phyloP scores from a whole-genome alignment of 1,139 yeast species.

The Candida tropicalis region DNA sequence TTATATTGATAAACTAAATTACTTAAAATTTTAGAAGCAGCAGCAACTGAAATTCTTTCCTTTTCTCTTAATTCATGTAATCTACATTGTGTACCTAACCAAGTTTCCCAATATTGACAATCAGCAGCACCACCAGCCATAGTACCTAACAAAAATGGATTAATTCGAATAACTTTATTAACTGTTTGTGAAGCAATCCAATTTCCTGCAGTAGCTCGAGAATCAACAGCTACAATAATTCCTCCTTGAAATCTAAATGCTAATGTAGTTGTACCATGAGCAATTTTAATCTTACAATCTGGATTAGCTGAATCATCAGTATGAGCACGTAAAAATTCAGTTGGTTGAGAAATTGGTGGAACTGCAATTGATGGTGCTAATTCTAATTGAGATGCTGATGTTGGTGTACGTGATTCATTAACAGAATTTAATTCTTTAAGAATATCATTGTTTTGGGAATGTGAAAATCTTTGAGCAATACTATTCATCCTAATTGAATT shows the following conservation, averaged over 20 bases:
- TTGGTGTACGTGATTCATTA: constrained; percentile 23
- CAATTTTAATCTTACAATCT: constrained; percentile 92
- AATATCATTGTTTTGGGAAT: constrained; percentile 31
- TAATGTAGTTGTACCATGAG: constrained; percentile 97
- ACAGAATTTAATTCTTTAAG: constrained; percentile 34
- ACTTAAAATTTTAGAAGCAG: constrained; percentile 91
- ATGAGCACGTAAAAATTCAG: constrained; percentile 96
- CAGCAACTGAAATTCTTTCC: constrained; percentile 93
- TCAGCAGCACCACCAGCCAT: constrained; percentile 99
- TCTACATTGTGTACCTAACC: constrained; percentile 97
- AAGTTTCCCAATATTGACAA: constrained; percentile 99
- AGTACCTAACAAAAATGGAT: constrained; percentile 92
- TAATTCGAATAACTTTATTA: constrained; percentile 94
- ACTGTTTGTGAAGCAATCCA: constrained; percentile 99
- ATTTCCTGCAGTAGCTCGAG: constrained; percentile 97
- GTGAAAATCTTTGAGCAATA: constrained; percentile 42
- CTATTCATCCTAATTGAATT: constrained; percentile 39
- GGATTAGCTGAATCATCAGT: constrained; percentile 93
- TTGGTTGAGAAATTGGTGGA: constrained; percentile 89
- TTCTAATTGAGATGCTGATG: constrained; percentile 26
- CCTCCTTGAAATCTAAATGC: constrained; percentile 98
- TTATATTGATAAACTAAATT: constrained; percentile 92
- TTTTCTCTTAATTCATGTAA: constrained; percentile 92
- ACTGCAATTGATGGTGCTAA: constrained; percentile 69
- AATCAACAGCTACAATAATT: constrained; percentile 93